Base-by-base conservation (phyloP, 2,329 filamentous ascomycete genomes). In the Fusarium continuum region DNA sequence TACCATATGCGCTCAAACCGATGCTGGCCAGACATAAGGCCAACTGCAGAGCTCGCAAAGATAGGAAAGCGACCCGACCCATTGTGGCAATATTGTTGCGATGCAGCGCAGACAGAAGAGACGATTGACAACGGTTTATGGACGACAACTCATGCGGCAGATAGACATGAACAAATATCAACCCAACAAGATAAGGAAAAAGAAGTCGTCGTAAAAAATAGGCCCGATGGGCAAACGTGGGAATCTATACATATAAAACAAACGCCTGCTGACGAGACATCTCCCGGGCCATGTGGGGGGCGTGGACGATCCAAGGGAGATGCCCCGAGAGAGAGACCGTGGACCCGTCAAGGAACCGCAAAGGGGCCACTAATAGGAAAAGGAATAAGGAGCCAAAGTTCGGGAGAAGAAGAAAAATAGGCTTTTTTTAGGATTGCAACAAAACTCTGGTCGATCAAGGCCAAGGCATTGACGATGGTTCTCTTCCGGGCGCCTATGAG, bases 221-320 rank as follows among this genome's bases (percentile, higher is more conserved):
- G 53, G 43, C 43, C 36, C 41, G 34, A 61, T 54, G 40, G 51
- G 56, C 44, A 61, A 55, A 53, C 64, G 64, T 64, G 66, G 68
- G 65, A 66, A 66, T 65, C 60, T 45, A 64, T 65, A 65, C 59
- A 66, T 70, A 69, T 70, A 66, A 70, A 66, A 51, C 54, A 54
- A 39, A 39, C 55, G 48, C 47, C 53, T 63, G 68, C 64, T 60
- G 54, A 63, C 63, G 46, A 67, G 63, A 67, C 61, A 61, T 62
- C 52, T 65, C 56, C 49, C 53, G 54, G 56, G 43, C 61, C 40
- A 65, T 68, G 65, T 69, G 68, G 68, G 65, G 67, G 51, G 56
- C 57, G 32, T 55, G 57, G 60, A 62, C 50, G 64, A 64, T 67
- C 66, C 61, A 61, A 66, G 53, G 61, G 63, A 65, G 61, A 65